Base-by-base conservation (phyloP, 2,329 filamentous ascomycete species). In the Botrytis squamosa region DNA sequence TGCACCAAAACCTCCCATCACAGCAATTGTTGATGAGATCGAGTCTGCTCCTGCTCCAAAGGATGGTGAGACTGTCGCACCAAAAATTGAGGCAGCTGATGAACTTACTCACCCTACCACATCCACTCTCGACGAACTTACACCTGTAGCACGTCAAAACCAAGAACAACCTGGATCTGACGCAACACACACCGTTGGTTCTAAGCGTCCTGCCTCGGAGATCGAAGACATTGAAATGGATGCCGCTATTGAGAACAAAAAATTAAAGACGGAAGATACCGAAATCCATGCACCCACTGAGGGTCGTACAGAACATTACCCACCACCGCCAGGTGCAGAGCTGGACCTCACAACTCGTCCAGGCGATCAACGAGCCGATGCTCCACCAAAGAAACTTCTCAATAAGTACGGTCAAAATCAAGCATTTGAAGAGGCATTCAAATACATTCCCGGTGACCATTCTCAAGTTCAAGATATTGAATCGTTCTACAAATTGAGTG, bases 371-470 rank as follows among this genome's bases (percentile, higher is more conserved):
- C 75, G 76, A 18, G 42, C 75, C 20, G 76, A 78, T 42, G 59
- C 77, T 49, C 52, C 74, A 42, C 72, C 72, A 14, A 75, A 74
- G n/a, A 68, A 68, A 6, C 49, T 42, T 33, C n/a, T 40, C 4
- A 72, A 73, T 20, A 69, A 68, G 29, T 59, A 69, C 18, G 75
- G 77, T 33, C 82, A 82, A 74, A 83, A 81, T 81, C 82, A 84
- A 78, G 86, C 86, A 81, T 82, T 90, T 77, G 96, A 98, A 82
- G 96, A 99, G 82, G 93, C 95, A 7, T 99, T 97, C 87, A 98
- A 97, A 81, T 99, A 94, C 81, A 88, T 99, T 59, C 83, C 90
- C 14, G 83, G 89, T 0, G 87, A 91, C 40, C 93, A 98, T 81
- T 85, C 90, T 3, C 93, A 96, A 74, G 91, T 99, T 71, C 82